Evolutionary conservation across 169 alveolate genomes (phyloP), one percentile per base, ranked within the genome.

Genomic region (Sarcocystis neurona): DNA sequence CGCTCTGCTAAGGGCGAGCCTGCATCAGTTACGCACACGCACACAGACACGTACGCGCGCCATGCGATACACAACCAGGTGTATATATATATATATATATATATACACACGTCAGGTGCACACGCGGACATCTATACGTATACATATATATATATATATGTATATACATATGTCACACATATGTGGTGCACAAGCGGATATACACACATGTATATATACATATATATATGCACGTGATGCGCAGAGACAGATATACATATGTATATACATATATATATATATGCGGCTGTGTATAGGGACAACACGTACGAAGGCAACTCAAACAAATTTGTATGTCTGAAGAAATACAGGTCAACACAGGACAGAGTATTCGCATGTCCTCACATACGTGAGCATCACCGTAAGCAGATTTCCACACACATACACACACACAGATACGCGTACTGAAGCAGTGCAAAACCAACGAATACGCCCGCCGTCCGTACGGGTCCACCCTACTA

Each of bases 1-100:
- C 82, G 58, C 53, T 72, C 82, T 39, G 82, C 82, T 12, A 72
- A 39, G 34, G 82, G 82, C 32, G 82, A 72, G 32, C 82, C 82
- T 72, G 56, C 18, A 15, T 30, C 34, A 32, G 15, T 3, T 10
- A 18, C 3, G 27, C 15, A 58, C 72, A 58, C 72, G n/a, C 4
- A 6, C 32, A 58, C 27, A 58, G 72, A 58, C 27, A 6, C 15
- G 10, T 34, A 23, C 6, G n/a, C 27, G 30, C 6, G n/a, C 4
- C 15, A 6, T 23, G 2, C 5, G 32, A 6, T 6, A 58, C 5
- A 10, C 27, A 10, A 27, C 5, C 72, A 58, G 34, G 72, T 23
- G n/a, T 3, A 3, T 23, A 58, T 6, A 58, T 58, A 58, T 34
- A 58, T 58, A 58, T 10, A 23, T 23, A 58, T 58, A 58, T 58